phyloP scores from a whole-genome alignment of 768 basidiomycete genomes.

The Pleurotus eryngii region DNA sequence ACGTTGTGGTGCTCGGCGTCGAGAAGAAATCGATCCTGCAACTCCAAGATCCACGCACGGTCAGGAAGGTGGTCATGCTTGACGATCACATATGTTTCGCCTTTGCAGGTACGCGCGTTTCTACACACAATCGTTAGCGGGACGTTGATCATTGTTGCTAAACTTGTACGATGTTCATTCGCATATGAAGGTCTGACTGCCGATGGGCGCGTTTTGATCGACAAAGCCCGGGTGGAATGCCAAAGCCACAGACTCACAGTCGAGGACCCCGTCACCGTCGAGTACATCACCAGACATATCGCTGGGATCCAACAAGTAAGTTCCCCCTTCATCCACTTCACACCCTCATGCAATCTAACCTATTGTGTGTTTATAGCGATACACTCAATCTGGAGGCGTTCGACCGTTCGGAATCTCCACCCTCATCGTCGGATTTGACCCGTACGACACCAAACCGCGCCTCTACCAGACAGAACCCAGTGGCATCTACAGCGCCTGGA shows the following conservation, averaged over 20 bases:
- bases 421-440: conserved; percentile 95
- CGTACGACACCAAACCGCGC: conserved; percentile 81
- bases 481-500: conserved; percentile 98
- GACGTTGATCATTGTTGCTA: no score
- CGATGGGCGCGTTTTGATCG: conserved; percentile 95
- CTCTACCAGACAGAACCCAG: conserved; percentile 97
- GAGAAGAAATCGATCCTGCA: conserved; percentile 99
- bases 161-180: conserved; percentile 5
- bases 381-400: conserved; percentile 98
- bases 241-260: conserved; percentile 96
- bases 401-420: conserved; percentile 98
- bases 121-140: background rate
- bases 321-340: background rate
- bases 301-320: conserved; percentile 97
- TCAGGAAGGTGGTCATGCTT: conserved; percentile 96
- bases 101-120: conserved; percentile 74
- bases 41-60: conserved; percentile 96
- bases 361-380: conserved; percentile 50
- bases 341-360: no score
- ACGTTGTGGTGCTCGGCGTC: conserved; percentile 94
- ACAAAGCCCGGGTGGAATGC: conserved; percentile 97
- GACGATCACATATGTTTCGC: conserved; percentile 97
- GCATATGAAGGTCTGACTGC: conserved; percentile 79
- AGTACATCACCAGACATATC: conserved; percentile 97
- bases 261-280: conserved; percentile 96